Conservation (phyloP, 2,329 filamentous ascomycete species). For the Venturia nashicola region DNA sequence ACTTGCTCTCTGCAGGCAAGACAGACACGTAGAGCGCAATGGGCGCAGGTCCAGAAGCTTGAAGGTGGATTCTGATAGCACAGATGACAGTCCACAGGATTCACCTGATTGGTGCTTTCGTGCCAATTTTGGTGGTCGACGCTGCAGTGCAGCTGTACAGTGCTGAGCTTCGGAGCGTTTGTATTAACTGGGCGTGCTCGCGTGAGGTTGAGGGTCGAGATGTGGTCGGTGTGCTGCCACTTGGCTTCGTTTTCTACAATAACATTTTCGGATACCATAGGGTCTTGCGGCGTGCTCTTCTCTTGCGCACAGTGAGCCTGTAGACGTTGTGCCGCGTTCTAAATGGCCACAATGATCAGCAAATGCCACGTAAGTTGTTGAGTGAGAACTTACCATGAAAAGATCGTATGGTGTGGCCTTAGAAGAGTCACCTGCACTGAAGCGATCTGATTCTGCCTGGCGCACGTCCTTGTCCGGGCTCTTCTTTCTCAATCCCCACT, state of each 20-base stretch:
- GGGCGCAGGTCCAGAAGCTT: constrained; percentile 22
- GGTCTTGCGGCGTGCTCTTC: neutral
- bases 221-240: constrained; percentile 8
- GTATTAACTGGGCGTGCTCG: constrained; percentile 11
- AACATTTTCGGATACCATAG: neutral
- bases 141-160: constrained; percentile 21
- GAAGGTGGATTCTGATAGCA: constrained; percentile 18
- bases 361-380: too few relatives aligned
- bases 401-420: neutral
- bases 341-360: neutral
- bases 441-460: neutral
- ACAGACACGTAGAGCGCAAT: constrained; percentile 26
- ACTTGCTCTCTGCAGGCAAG: constrained; percentile 13
- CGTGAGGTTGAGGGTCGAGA: constrained; percentile 15
- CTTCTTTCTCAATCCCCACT: constrained; percentile 5
- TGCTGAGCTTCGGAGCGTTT: constrained; percentile 18
- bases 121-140: constrained; percentile 18
- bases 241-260: constrained; percentile 3
- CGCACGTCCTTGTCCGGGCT: neutral
- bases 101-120: constrained; percentile 20
- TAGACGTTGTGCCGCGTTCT: neutral
- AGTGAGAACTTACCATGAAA: neutral
- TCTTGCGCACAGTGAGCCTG: neutral
- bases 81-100: constrained; percentile 24
- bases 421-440: neutral